Conservation (phyloP, 345 rosid species). For the Chamaenerion angustifolium region DNA sequence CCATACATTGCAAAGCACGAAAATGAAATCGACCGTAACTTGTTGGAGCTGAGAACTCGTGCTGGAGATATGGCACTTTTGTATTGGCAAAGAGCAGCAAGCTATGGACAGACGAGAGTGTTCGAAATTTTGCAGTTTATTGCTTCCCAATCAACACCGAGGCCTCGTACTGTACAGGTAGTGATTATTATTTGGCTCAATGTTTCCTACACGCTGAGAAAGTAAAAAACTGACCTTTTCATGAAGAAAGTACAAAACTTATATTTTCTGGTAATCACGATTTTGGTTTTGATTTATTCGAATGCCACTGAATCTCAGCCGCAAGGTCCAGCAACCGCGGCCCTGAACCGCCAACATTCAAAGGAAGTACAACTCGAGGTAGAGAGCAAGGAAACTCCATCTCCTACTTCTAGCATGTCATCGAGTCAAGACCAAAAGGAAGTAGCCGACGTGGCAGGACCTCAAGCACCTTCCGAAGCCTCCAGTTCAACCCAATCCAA, state of each 20-base stretch:
- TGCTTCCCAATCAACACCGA: constrained; percentile 35
- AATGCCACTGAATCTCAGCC: constrained; percentile 8
- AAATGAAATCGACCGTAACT: constrained; percentile 48
- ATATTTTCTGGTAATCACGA: too few relatives aligned
- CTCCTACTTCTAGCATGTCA: constrained; percentile 54
- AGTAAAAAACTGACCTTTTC: too few relatives aligned
- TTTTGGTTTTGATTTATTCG: too few relatives aligned
- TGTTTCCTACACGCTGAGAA: too few relatives aligned
- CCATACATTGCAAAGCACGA: constrained; percentile 51
- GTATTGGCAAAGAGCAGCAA: constrained; percentile 46
- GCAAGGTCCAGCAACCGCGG: constrained; percentile 19
- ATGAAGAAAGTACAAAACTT: too few relatives aligned
- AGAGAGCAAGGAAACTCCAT: constrained; percentile 42
- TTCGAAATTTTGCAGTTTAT: constrained; percentile 35
- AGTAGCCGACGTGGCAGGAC: constrained; percentile 25
- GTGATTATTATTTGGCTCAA: background rate
- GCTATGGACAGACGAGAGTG: constrained; percentile 39
- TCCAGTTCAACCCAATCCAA: constrained; percentile 11
- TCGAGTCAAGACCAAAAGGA: constrained; percentile 51
- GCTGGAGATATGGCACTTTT: constrained; percentile 37
- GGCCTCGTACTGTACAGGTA: constrained; percentile 41
- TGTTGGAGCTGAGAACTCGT: constrained; percentile 39
- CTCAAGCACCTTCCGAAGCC: too few relatives aligned
- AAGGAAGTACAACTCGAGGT: constrained; percentile 9
- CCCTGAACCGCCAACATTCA: constrained; percentile 27